These are phyloP conservation scores for Umbellularia californica DNA, from an alignment of 164 flowering plant species.

Conservation along the genomic window DNA sequence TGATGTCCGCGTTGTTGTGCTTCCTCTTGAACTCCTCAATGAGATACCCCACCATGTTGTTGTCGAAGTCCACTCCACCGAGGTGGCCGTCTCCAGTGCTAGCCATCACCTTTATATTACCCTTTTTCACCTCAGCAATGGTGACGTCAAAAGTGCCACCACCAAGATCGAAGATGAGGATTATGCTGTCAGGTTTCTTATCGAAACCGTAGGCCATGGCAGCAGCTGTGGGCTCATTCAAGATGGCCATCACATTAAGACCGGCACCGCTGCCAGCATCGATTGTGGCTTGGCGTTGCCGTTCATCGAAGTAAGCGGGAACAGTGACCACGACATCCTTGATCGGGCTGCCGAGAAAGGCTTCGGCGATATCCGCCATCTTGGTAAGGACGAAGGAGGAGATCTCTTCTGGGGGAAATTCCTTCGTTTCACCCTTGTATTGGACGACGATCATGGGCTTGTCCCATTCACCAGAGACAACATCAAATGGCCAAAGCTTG, in stretches of 20 bases:
- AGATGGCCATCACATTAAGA: constrained; percentile 6
- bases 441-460: constrained; percentile 31
- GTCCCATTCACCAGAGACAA: constrained; percentile 32
- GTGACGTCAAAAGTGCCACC: constrained; percentile 12
- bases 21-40: constrained; percentile 45
- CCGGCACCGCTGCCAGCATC: constrained; percentile 12
- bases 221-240: constrained; percentile 10
- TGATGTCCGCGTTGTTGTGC: constrained; percentile 48
- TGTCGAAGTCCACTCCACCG: constrained; percentile 61
- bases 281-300: constrained; percentile 11
- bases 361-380: constrained; percentile 14
- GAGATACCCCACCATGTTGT: constrained; percentile 48
- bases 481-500: constrained; percentile 44
- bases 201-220: constrained; percentile 10
- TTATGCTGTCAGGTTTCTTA: not conserved
- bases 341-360: constrained; percentile 13
- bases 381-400: constrained; percentile 24
- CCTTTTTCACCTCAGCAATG: constrained; percentile 2
- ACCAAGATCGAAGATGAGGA: constrained; percentile 9
- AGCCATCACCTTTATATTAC: constrained; percentile 5
- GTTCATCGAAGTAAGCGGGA: constrained; percentile 11
- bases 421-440: constrained; percentile 36
- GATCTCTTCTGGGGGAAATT: constrained; percentile 34
- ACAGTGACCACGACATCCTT: constrained; percentile 17
- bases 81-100: constrained; percentile 28